These are phyloP conservation scores for Lecanicillium sp. DNA, from an alignment of 2,329 filamentous ascomycete genomes.

Conservation along the genomic window DNA sequence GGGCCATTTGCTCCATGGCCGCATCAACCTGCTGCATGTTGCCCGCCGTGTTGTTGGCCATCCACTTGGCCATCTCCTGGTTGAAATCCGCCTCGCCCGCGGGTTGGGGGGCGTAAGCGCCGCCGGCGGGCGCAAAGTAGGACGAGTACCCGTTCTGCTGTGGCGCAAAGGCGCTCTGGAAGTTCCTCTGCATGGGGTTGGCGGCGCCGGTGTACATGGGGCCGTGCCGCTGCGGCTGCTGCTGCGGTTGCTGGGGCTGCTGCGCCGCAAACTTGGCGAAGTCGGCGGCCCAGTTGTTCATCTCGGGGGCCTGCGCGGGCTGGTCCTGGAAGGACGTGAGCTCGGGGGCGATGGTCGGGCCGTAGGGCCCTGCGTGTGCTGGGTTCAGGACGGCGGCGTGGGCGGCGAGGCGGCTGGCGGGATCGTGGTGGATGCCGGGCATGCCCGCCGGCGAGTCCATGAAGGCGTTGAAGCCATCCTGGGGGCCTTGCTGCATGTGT, in stretches of 20 bases:
- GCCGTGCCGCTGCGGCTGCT: constrained; percentile 21
- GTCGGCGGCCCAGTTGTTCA: constrained; percentile 32
- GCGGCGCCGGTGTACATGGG: constrained; percentile 20
- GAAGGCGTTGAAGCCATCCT: constrained; percentile 31
- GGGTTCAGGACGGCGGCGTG: constrained; percentile 29
- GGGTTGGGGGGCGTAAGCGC: constrained; percentile 20
- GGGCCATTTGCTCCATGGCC: constrained; percentile 38
- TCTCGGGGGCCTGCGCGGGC: constrained; percentile 19
- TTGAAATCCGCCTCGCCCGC: constrained; percentile 31
- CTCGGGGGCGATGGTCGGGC: constrained; percentile 19
- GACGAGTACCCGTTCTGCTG: constrained; percentile 25
- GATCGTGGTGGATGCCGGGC: constrained; percentile 27
- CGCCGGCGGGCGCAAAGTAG: constrained; percentile 24
- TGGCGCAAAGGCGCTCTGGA: constrained; percentile 25
- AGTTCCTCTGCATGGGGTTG: constrained; percentile 22
- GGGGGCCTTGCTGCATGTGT: constrained; percentile 22
- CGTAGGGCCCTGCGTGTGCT: constrained; percentile 17
- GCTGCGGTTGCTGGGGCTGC: constrained; percentile 11
- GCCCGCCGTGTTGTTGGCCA: constrained; percentile 28
- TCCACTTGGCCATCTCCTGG: constrained; percentile 36
- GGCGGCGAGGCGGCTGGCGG: constrained; percentile 29
- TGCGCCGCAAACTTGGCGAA: constrained; percentile 28
- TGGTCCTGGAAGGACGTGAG: constrained; percentile 21
- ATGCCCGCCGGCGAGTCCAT: constrained; percentile 25
- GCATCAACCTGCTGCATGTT: constrained; percentile 36